Percentiles rank a stretch among this genome's conserved stretches.
Conservation (phyloP, 495 filamentous ascomycete species). For the Penicillium tannophilum region DNA sequence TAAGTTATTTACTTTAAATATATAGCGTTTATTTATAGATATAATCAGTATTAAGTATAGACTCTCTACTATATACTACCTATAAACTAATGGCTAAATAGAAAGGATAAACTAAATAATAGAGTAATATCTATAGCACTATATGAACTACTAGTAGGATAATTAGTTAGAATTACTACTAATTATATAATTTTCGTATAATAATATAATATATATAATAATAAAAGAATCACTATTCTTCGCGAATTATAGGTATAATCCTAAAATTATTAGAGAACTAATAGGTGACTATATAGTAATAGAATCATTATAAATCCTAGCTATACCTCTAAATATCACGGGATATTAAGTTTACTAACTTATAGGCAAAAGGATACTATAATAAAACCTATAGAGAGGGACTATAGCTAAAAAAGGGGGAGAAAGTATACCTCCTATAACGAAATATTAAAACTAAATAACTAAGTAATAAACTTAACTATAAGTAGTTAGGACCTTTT, state of each 20-base stretch:
- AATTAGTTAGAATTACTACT: constrained; percentile 6
- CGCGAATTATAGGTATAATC: no score
- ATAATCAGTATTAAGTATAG: background rate
- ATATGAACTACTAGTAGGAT: constrained; percentile 14
- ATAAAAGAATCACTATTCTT: constrained; percentile 5
- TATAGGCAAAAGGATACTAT: no score
- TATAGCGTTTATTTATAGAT: constrained; percentile 2
- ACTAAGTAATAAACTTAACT: constrained; percentile 28
- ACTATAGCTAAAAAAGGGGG: constrained; percentile 24
- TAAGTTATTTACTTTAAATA: constrained; percentile 4
- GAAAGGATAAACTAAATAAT: constrained; percentile 9
- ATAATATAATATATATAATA: constrained; percentile 10
- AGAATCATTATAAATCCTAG: background rate
- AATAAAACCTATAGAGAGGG: constrained; percentile 15
- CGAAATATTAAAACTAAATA: no score
- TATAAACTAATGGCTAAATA: constrained; percentile 12
- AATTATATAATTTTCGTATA: constrained; percentile 14
- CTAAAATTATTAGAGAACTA: no score
- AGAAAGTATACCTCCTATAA: constrained; percentile 33
- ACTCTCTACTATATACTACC: constrained; percentile 6
- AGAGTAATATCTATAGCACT: constrained; percentile 9
- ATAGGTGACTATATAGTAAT: no score
- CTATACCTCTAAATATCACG: constrained; percentile 15
- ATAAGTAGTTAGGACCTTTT: constrained; percentile 24
- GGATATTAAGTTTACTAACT: constrained; percentile 15